A percentile compares a stretch with the other conserved stretches of the same genome.
Evolutionary conservation across 192 early-diverging fungal species (phyloP).

Genomic region (Podila minutissima): DNA sequence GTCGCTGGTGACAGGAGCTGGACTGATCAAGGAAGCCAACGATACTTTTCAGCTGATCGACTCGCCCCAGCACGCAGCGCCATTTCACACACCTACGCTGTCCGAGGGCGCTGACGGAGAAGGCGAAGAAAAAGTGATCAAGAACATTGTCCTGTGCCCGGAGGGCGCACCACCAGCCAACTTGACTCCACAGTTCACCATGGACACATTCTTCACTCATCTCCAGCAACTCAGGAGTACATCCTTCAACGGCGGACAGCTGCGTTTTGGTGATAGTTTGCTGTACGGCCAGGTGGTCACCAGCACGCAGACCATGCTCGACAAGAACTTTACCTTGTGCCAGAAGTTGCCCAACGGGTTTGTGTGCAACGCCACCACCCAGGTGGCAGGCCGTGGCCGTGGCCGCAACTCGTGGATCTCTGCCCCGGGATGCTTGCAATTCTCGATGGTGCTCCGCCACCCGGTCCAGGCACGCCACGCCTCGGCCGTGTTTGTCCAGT

Average conservation of each 20-base stretch:
- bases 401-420: slow-evolving; percentile 97
- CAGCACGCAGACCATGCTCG: slow-evolving; percentile 95
- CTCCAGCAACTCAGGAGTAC: slow-evolving; percentile 54
- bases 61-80: slow-evolving; percentile 15
- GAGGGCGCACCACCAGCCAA: slow-evolving; percentile 50
- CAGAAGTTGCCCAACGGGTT: slow-evolving; percentile 79
- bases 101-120: slow-evolving; percentile 32
- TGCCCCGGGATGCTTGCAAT: slow-evolving; percentile 89
- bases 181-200: slow-evolving; percentile 69
- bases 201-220: slow-evolving; percentile 59
- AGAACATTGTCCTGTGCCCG: slow-evolving; percentile 54
- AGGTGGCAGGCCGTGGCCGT: slow-evolving; percentile 89
- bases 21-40: slow-evolving; percentile 49
- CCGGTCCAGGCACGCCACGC: slow-evolving; percentile 57
- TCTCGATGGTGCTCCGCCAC: slow-evolving; percentile 85
- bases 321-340: slow-evolving; percentile 83
- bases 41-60: slow-evolving; percentile 50
- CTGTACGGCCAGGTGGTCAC: slow-evolving; percentile 81
- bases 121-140: slow-evolving; percentile 54
- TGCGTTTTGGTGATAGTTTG: slow-evolving; percentile 74
- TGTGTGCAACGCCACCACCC: slow-evolving; percentile 82
- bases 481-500: slow-evolving; percentile 93
- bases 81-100: slow-evolving; percentile 32
- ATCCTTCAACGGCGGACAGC: slow-evolving; percentile 46
- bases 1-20: slow-evolving; percentile 8